Base-by-base conservation (phyloP, 78 protist genomes). In the Dictyostelium intermedium region DNA sequence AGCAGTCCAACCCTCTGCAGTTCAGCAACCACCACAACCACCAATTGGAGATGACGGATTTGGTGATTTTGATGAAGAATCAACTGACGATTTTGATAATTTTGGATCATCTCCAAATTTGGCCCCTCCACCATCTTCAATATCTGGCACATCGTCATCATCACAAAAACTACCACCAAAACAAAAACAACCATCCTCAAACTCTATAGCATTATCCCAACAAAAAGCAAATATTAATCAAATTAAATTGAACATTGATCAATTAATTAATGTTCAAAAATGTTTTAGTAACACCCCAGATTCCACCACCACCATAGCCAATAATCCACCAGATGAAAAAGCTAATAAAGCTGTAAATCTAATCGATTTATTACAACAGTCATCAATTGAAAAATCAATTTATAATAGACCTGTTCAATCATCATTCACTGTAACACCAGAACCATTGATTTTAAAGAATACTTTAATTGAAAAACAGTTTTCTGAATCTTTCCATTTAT, bases 361-460 rank as follows among this genome's bases (percentile, higher is more conserved):
- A 30, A 85, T 80, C 27, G 73, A 78, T 32, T 10, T 89, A 14
- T 50, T 89, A 34, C 82, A 69, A 56, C 23, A 47, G 18, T 80
- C 85, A 34, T 5, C 27, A 18, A 78, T 80, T 45, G 87, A 89
- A 37, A 50, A 61, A 35, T 61, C 76, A 27, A 61, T 89, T 35
- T 89, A 89, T 14, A 53, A 6, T 9, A 89, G 74, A 63, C 45
- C 93, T 13, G 60, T 30, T 3, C 86, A 89, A 80, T 89, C 94
- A 35, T 56, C 84, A 20, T 89, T 89, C 39, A 30, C 30, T 4
- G 85, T 74, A 32, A 81, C 94, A 47, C 94, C 82, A 8, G 10
- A 84, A 45, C 94, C 94, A 69, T 45, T 89, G 8, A 35, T 34
- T 45, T 47, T 89, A 25, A 89, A 80, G 45, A 56, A 78, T 8